phyloP scores from a whole-genome alignment of 169 alveolate species.

The Cyclospora cayetanensis region DNA sequence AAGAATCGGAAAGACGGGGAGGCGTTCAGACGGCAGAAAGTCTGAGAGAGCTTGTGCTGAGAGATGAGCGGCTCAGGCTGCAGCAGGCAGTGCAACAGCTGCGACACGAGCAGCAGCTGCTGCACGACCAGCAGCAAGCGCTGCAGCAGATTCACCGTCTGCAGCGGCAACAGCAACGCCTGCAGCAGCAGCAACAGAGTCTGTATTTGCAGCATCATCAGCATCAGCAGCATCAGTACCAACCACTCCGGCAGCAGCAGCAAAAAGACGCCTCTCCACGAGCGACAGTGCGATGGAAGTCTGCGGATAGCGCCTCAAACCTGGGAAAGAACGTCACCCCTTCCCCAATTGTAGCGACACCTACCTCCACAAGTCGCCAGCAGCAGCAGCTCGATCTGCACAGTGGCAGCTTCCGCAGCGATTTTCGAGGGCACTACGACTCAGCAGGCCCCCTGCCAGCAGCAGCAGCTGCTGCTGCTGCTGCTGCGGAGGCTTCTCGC shows the following conservation, averaged over 20 bases:
- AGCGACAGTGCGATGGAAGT: constrained; percentile 15
- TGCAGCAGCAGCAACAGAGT: neutral
- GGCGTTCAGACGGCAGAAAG: neutral
- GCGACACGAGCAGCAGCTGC: neutral
- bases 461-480: constrained; percentile 21
- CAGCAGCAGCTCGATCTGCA: no score
- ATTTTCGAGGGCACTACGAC: no score
- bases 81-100: neutral
- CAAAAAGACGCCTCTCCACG: neutral
- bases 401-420: no score
- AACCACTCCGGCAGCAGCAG: constrained; percentile 13
- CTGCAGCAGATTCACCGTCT: constrained; percentile 31
- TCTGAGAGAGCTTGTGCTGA: no score
- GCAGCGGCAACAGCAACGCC: neutral
- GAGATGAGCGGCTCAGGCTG: no score
- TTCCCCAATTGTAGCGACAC: neutral
- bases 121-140: neutral
- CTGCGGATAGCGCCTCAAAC: neutral
- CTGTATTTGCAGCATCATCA: neutral
- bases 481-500: no score
- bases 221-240: constrained; percentile 7
- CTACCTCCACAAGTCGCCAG: neutral
- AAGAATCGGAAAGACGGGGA: neutral
- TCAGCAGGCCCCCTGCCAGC: no score
- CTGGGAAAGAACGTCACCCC: neutral